Evolutionary conservation across 2,329 filamentous ascomycete genomes (phyloP).

Genomic region (Fusarium begoniae): DNA sequence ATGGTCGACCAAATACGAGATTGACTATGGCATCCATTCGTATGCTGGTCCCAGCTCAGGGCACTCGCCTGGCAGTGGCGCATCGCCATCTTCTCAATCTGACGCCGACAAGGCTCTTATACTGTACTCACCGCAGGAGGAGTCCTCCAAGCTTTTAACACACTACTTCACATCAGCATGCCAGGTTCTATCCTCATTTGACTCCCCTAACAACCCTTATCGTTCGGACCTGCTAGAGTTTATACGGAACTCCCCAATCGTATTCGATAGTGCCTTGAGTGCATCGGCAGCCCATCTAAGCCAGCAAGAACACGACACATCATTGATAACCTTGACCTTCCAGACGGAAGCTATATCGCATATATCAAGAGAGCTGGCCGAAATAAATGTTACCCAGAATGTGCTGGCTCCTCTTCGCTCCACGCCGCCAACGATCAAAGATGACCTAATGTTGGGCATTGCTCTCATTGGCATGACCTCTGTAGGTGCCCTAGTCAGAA

Average conservation of each 20-base stretch:
- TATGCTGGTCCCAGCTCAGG: background rate
- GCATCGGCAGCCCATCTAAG: conserved; percentile 31
- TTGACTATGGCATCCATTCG: background rate
- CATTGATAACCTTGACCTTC: background rate
- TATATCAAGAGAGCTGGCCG: background rate
- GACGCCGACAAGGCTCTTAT: background rate
- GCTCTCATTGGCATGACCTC: conserved; percentile 33
- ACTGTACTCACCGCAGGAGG: background rate
- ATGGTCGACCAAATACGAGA: conserved; percentile 36
- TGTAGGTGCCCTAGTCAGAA: background rate
- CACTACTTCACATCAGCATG: conserved; percentile 28
- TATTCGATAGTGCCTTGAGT: conserved; percentile 21
- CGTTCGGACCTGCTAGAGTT: conserved; percentile 15
- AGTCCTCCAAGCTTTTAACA: background rate
- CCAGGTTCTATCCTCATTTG: conserved; percentile 18
- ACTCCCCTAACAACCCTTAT: conserved; percentile 24
- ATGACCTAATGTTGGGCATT: conserved; percentile 17
- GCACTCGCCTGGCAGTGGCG: background rate
- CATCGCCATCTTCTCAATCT: background rate
- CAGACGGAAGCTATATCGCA: conserved; percentile 27
- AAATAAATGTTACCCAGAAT: background rate
- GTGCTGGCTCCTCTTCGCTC: too few relatives aligned
- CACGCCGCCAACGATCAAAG: background rate
- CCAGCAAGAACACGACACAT: background rate
- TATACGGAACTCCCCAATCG: conserved; percentile 8